Evolutionary conservation across 208 protist genomes (phyloP).

Genomic region (Acanthamoeba lenticulata): DNA sequence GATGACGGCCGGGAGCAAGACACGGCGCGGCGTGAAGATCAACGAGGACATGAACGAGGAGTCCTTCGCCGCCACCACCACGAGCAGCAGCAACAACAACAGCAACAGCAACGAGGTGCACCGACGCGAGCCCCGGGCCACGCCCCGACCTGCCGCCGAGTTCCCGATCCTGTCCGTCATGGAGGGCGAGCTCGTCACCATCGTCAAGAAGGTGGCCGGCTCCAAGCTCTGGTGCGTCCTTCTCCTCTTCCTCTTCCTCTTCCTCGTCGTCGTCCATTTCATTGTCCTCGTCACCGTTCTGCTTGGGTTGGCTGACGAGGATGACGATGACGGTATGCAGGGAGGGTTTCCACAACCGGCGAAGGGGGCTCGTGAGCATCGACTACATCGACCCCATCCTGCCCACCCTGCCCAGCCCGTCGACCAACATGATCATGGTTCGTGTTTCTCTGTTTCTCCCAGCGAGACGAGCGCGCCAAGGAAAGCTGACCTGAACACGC

Average conservation of each 20-base stretch:
- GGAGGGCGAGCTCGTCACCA: slow-evolving; percentile 26
- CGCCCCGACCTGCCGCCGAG: background rate
- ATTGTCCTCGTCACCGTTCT: background rate
- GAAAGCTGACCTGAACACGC: background rate
- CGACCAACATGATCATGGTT: slow-evolving; percentile 24
- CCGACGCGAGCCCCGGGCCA: background rate
- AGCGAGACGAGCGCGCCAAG: background rate
- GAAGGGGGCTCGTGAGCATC: slow-evolving; percentile 1
- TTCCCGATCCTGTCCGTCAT: background rate
- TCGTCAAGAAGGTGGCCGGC: background rate
- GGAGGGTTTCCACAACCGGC: slow-evolving; percentile 8
- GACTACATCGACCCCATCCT: slow-evolving; percentile 50
- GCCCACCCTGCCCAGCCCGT: background rate
- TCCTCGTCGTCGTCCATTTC: background rate
- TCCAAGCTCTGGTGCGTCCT: background rate
- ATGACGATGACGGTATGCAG: background rate
- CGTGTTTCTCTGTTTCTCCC: background rate
- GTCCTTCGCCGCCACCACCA: too few relatives aligned
- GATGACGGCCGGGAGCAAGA: background rate
- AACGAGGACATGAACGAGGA: background rate
- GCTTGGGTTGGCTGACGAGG: background rate
- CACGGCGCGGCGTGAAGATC: background rate
- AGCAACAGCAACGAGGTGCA: background rate
- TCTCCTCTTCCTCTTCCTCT: background rate
- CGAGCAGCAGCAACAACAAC: background rate